Evolutionary conservation across 1,139 yeast genomes (phyloP), one percentile per base, ranked within the genome.

Genomic region (Magnusiomyces paraingens): DNA sequence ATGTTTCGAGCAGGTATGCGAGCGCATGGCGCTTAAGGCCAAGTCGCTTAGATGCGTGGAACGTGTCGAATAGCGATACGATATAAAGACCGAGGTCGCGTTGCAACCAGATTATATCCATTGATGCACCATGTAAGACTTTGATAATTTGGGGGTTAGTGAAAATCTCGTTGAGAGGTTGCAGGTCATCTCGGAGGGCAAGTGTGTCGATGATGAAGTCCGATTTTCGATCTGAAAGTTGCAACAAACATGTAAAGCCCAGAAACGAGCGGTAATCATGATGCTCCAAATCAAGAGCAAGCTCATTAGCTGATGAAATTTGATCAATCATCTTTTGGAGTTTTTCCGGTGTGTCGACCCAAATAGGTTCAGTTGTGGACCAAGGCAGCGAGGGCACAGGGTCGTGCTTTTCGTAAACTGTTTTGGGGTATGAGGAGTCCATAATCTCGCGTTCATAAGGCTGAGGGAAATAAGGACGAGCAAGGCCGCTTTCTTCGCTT

Each of bases 91-190:
- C 99, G 59, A 94, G 77, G 66, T 94, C 99, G 61, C 99, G 77
- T 71, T 94, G 99, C 45, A 94, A 75, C 99, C 99, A 94, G 50
- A 89, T 84, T 10, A 93, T 86, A 73, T 94, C 99, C 96, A 90
- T 90, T 60, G 83, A 84, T 0, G 99, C 96, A 59, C 99, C 99
- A 66, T 94, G 99, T 61, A 94, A 81, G 0, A 94, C 95, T 66
- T 94, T 94, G 40, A 89, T 74, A 39, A 91, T 83, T 3, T 71
- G 64, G 0, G 98, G 97, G 67, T 93, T 74, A 2, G 98, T 78
- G 61, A 93, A 90, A 1, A 91, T 80, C 52, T 73, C 75, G 70
- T 94, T 94, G 57, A 94, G 73, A 0, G 72, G 71, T 47, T 78
- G 74, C 51, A 94, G 72, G 55, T 88, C 88, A 48, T 86, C 88